Evolutionary conservation across 140 eudicot species (phyloP).

Genomic region (Artemisia princeps): DNA sequence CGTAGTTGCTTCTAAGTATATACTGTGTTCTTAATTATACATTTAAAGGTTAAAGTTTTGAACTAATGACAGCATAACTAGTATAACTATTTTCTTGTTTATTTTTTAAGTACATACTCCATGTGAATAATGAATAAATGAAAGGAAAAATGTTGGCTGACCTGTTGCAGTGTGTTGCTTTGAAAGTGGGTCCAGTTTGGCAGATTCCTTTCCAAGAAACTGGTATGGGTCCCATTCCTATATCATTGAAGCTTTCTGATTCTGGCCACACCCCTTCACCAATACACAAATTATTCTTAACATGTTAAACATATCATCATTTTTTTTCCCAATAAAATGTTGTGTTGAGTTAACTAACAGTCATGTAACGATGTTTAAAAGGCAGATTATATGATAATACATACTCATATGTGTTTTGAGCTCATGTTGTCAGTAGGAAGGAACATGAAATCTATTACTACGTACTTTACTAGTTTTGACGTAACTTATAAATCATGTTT

Average conservation of each 20-base stretch:
- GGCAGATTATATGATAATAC: neutral
- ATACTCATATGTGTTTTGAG: no score
- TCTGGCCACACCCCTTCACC: conserved; percentile 92
- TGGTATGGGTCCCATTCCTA: conserved; percentile 76
- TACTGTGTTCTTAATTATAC: no score
- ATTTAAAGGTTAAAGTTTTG: no score
- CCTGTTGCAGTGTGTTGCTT: conserved; percentile 63
- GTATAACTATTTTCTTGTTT: no score
- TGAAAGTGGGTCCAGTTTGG: conserved; percentile 66
- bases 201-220: conserved; percentile 79
- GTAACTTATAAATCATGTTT: neutral
- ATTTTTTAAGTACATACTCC: no score
- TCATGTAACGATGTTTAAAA: neutral
- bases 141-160: conserved; percentile 28
- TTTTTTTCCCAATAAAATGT: neutral
- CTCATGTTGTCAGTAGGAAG: no score
- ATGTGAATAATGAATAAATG: neutral
- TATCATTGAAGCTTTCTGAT: conserved; percentile 74
- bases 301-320: conserved; percentile 13
- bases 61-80: no score
- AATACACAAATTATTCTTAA: conserved; percentile 24
- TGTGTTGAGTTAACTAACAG: neutral
- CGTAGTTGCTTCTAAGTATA: no score
- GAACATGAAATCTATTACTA: no score
- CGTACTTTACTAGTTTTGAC: no score